phyloP scores from a whole-genome alignment of 192 early-diverging fungal species.

The Rhizophagus clarus region DNA sequence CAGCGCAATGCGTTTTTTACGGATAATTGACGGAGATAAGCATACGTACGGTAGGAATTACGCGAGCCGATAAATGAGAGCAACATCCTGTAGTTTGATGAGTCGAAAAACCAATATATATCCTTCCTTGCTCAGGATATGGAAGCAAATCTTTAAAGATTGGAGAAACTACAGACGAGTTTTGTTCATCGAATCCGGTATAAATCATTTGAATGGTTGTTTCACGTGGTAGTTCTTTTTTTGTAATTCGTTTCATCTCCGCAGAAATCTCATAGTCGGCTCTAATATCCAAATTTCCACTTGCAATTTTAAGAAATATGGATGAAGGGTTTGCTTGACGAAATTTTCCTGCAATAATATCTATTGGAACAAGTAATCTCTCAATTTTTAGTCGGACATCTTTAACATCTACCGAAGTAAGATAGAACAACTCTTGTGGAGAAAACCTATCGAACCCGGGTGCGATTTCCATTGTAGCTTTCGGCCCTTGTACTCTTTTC shows the following conservation, averaged over 20 bases:
- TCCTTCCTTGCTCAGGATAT: constrained; percentile 73
- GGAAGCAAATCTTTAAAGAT: constrained; percentile 80
- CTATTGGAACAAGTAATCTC: constrained; percentile 39
- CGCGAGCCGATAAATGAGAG: constrained; percentile 74
- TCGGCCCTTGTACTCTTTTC: constrained; percentile 65
- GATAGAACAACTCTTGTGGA: constrained; percentile 72
- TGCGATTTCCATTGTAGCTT: constrained; percentile 61
- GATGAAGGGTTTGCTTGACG: constrained; percentile 44
- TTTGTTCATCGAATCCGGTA: constrained; percentile 73
- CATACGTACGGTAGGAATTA: constrained; percentile 77
- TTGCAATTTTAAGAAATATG: constrained; percentile 72
- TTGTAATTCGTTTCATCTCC: constrained; percentile 90
- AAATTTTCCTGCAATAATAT: background rate
- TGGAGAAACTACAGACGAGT: background rate
- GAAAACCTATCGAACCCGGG: constrained; percentile 54
- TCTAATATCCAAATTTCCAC: constrained; percentile 57
- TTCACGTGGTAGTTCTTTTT: constrained; percentile 75
- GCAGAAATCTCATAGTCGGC: constrained; percentile 54
- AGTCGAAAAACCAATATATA: constrained; percentile 91
- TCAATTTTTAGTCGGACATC: constrained; percentile 59
- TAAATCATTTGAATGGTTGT: constrained; percentile 75
- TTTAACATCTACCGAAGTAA: constrained; percentile 61
- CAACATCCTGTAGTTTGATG: constrained; percentile 88
- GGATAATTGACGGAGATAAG: no score
- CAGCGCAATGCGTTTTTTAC: no score